Conservation (phyloP, 2,329 filamentous ascomycete genomes). For the Capronia epimyces region DNA sequence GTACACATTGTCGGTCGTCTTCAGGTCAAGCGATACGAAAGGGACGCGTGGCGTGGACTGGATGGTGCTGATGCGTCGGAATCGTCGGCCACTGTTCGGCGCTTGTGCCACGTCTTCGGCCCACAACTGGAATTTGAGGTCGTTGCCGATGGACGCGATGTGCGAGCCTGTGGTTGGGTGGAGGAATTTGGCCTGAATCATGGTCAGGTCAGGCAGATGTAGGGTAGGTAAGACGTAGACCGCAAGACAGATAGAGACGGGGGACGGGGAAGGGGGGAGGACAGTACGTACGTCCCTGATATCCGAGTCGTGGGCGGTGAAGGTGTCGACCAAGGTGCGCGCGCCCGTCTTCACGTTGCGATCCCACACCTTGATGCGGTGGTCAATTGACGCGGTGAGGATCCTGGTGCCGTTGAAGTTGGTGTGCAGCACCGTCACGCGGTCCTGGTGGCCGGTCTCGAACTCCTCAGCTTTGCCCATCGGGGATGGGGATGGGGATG, state of each 20-base stretch:
- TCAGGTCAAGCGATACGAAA: conserved; percentile 76
- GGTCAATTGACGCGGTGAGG: conserved; percentile 85
- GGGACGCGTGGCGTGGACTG: conserved; percentile 60
- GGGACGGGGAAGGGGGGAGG: not conserved
- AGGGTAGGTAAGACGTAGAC: not conserved
- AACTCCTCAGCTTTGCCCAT: conserved; percentile 35
- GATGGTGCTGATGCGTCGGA: conserved; percentile 62
- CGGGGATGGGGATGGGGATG: not conserved
- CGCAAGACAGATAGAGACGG: conserved; percentile 25
- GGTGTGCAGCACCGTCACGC: conserved; percentile 80
- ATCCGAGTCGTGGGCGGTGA: conserved; percentile 85
- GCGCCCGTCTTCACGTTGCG: conserved; percentile 66
- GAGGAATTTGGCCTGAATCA: conserved; percentile 76
- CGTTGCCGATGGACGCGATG: conserved; percentile 80
- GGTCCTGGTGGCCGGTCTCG: conserved; percentile 49
- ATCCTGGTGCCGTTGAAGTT: conserved; percentile 90
- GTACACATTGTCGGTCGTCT: conserved; percentile 71
- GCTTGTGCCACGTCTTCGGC: conserved; percentile 79
- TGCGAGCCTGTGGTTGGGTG: conserved; percentile 84
- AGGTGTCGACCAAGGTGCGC: conserved; percentile 73
- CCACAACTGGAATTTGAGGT: conserved; percentile 88
- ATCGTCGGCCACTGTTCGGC: conserved; percentile 68
- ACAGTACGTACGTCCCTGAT: conserved; percentile 66
- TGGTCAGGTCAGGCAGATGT: too few species aligned
- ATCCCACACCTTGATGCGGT: conserved; percentile 88